Conservation (phyloP, 163 green algal genomes). For the Volvox carteri region DNA sequence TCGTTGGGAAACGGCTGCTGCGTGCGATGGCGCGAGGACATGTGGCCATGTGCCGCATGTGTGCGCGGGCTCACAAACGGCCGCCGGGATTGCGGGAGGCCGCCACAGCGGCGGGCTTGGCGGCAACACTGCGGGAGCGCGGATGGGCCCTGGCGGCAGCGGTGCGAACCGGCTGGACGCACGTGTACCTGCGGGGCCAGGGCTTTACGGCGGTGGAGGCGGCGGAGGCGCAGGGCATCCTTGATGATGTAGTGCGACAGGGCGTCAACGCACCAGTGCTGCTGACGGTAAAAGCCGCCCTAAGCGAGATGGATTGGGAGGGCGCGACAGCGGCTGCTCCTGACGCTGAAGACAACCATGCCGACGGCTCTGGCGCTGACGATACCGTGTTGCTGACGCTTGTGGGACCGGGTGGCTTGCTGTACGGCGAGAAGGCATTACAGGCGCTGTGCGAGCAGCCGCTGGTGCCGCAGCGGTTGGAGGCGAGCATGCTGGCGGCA, state of each 20-base stretch:
- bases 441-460: conserved; percentile 7
- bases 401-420: background rate
- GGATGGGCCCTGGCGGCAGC: conserved; percentile 70
- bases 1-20: conserved; percentile 46
- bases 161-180: conserved; percentile 72
- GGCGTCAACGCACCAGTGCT: background rate
- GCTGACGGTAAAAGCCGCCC: background rate
- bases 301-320: conserved; percentile 42
- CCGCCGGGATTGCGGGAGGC: conserved; percentile 75
- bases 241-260: conserved; percentile 8
- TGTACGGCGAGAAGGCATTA: background rate
- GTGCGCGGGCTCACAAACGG: conserved; percentile 57
- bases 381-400: background rate
- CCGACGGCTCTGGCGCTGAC: background rate
- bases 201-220: conserved; percentile 13
- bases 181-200: conserved; percentile 63
- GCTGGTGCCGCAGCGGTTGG: conserved; percentile 21
- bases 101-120: conserved; percentile 72
- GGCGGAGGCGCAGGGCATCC: background rate
- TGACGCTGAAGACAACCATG: background rate
- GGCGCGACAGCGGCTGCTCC: background rate
- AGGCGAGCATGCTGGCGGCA: conserved; percentile 43
- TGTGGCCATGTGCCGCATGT: conserved; percentile 24
- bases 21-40: conserved; percentile 74
- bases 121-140: conserved; percentile 70